Base-by-base conservation (phyloP, 1,284 basidiomycete species). In the Volvariella volvacea region DNA sequence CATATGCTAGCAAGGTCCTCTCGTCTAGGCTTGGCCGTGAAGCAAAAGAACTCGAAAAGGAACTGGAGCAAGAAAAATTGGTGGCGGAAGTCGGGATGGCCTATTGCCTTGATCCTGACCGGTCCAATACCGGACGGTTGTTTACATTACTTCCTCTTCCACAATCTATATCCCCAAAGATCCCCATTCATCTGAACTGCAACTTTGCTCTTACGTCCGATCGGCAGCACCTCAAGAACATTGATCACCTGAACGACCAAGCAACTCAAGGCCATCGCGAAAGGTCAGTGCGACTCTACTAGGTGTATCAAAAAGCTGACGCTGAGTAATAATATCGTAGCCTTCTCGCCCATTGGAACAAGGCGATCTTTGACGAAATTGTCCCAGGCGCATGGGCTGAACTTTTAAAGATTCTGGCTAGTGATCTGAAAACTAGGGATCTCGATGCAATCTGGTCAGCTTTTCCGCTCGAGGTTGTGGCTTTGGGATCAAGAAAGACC, bases 111-210 rank as follows among this genome's bases (percentile, higher is more conserved):
- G 51, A 54, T 1, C 48, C 48, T 15, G 19, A 6, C 15, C 8
- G 7, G 6, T 15, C 44, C 3, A 46, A 45, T 4, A 48, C 45
- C 3, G 73, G 72, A 3, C 59, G 67, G 2, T 57, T 75, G 3
- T 76, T 73, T 54, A 73, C 73, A 0, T 73, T 62, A 41, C 63
- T 75, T 3, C 73, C 73, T 0, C 57, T 76, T 0, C 74, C 74
- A 0, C 58, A 76, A 19, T 36, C 34, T 20, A 36, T 36, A 16
- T 49, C 49, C 1, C 76, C 74, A 0, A 61, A 63, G 2, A 74
- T 74, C 44, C 67, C 69, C 1, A 58, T 62, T 2, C 72, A 76
- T 43, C 50, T 76, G 7, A 70, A 77, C 50, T 68, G 61, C 0
- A 49, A 70, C 1, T 75, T 77, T 47, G 68, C 73, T 0, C 55